Base-by-base conservation (phyloP, 208 protist genomes). In the Crithidia fasciculata region DNA sequence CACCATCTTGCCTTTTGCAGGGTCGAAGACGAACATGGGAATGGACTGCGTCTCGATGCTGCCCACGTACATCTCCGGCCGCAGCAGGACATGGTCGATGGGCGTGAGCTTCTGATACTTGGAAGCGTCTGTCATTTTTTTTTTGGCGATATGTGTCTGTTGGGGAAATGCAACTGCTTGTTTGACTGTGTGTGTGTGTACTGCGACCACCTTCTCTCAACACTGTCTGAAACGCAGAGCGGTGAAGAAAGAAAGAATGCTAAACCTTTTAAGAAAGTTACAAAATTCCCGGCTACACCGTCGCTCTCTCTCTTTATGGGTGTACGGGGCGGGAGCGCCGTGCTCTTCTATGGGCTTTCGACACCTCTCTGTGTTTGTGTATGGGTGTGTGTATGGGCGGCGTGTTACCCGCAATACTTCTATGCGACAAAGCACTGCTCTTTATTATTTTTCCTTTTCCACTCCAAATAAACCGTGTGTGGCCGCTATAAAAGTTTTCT, bases 11-110 rank as follows among this genome's bases (percentile, higher is more conserved):
- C 82, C 87, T 63, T 94, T 93, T 4, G 73, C 80, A 8, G 82
- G 82, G 74, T 98, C 92, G 56, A 95, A 95, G 47, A 98, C 81
- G 78, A 96, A 99, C 85, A 95, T 92, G n/a, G 81, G 71, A 16
- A 68, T 87, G 19, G 86, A 76, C 66, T 88, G 83, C 3, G 85
- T 95, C 69, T 98, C 88, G 18, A 97, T 85, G 77, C 96, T 98
- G 53, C 98, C 98, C 74, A 99, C 95, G 86, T 99, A 99, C 83
- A 98, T 99, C 80, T 99, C 98, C 16, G 98, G 98, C 13, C 98
- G 87, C 18, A 97, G 83, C 61, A 99, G 90, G 8, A 99, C 94
- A 92, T 99, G 98, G 80, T 99, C 96, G 63, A 98, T 94, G 15
- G 90, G 93, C 9, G 91, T 90, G 53, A 97, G 82, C 84, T 96